Base-by-base conservation (phyloP, 2,329 filamentous ascomycete species). In the Paraphaeosphaeria sporulosa region DNA sequence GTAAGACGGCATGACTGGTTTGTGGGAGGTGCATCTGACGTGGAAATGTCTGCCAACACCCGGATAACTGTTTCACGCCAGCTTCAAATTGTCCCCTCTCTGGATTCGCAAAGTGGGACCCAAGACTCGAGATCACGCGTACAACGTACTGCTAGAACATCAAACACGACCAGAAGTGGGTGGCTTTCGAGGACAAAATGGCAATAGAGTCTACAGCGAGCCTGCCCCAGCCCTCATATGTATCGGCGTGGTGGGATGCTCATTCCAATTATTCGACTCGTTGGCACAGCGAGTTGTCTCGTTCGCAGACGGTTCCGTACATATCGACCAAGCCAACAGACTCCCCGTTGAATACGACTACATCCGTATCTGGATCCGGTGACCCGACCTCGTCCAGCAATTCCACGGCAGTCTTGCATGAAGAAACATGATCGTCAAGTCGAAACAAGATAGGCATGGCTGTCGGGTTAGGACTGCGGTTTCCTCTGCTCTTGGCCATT, bases 41-140 rank as follows among this genome's bases (percentile, higher is more conserved):
- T 5, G 5, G 3, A 32, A 21, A 66, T 62, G 17, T 67, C 8
- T 70, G 68, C 60, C 42, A 68, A 34, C 62, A 66, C 46, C 68
- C 68, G 0, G 65, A 68, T n/a, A 67, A 65, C 30, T 70, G 68
- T 21, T n/a, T 27, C 7, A 17, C 38, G 7, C 49, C 19, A 9
- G 23, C 21, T 32, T 46, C 50, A 2, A 48, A 51, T 13, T 27
- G 40, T n/a, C 30, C 30, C 13, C 30, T 32, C 10, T 9, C 30
- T 9, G 25, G 6, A 4, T 4, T 6, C 25, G 30, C 30, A 12
- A 32, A 2, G 1, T 68, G 65, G 65, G 55, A 60, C n/a, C 50
- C 61, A 1, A 2, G 49, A 19, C 19, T 68, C 15, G 40, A 64
- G 51, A 49, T 43, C 8, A 44, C 59, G n/a, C 55, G 55, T 4